These are phyloP conservation scores for Candida caryicola DNA, from an alignment of 805 yeast genomes.

Conservation along the genomic window DNA sequence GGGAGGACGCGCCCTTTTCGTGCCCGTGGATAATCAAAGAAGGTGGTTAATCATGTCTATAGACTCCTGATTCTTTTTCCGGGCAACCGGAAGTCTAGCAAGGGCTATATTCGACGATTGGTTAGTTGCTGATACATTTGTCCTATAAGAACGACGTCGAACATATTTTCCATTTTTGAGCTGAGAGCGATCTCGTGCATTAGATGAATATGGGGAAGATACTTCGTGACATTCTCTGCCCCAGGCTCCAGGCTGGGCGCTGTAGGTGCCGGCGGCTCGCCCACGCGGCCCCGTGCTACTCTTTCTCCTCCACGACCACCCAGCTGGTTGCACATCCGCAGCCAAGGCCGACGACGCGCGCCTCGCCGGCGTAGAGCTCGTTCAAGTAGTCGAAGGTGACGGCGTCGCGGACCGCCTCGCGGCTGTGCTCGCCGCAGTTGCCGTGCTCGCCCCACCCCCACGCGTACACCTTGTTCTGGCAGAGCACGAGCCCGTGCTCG, in stretches of 20 bases:
- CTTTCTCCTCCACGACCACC: slow-evolving; percentile 36
- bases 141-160: slow-evolving; percentile 62
- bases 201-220: slow-evolving; percentile 81
- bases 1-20: too few species aligned
- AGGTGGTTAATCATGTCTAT: slow-evolving; percentile 11
- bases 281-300: too few species aligned
- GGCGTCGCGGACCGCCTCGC: not conserved
- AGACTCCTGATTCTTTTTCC: not conserved
- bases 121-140: slow-evolving; percentile 50
- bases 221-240: slow-evolving; percentile 65
- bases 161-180: slow-evolving; percentile 81
- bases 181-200: slow-evolving; percentile 30
- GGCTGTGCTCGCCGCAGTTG: slow-evolving; percentile 61
- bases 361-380: slow-evolving; percentile 21
- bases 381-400: slow-evolving; percentile 15
- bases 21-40: slow-evolving; percentile 19
- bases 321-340: slow-evolving; percentile 74
- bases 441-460: slow-evolving; percentile 99
- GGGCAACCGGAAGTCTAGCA: not conserved
- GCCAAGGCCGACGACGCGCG: slow-evolving; percentile 31
- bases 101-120: slow-evolving; percentile 4
- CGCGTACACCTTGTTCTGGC: slow-evolving; percentile 43
- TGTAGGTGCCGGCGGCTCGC: too few species aligned
- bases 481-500: slow-evolving; percentile 73
- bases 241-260: too few species aligned